These are phyloP conservation scores for Hygrophoropsis aurantiaca DNA, from an alignment of 768 basidiomycete species.

Conservation along the genomic window DNA sequence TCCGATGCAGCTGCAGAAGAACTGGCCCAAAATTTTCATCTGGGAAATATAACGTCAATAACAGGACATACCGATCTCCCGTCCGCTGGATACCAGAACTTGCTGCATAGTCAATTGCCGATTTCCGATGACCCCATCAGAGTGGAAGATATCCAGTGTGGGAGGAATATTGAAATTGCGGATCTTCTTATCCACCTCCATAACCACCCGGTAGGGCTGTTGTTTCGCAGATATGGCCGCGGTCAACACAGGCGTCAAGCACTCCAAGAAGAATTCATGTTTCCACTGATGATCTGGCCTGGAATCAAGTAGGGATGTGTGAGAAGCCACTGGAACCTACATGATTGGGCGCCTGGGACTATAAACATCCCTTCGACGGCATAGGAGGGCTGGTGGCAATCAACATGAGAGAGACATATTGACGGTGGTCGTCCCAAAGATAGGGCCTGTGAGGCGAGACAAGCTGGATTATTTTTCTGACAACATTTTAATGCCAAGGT, in stretches of 20 bases:
- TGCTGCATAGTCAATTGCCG: conserved; percentile 66
- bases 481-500: not conserved
- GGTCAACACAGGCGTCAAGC: conserved; percentile 63
- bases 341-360: conserved; percentile 25
- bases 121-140: conserved; percentile 35
- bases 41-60: not conserved
- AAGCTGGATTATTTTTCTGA: conserved; percentile 3
- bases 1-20: conserved; percentile 65
- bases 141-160: conserved; percentile 44
- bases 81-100: conserved; percentile 57
- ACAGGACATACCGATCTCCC: conserved; percentile 52
- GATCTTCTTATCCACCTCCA: conserved; percentile 53
- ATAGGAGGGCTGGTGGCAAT: conserved; percentile 47
- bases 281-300: conserved; percentile 69
- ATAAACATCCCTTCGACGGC: conserved; percentile 27
- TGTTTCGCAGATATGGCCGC: conserved; percentile 51
- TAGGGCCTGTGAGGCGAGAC: conserved; percentile 46
- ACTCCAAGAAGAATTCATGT: conserved; percentile 60
- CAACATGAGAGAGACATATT: conserved; percentile 62
- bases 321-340: conserved; percentile 19
- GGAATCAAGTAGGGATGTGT: conserved; percentile 10
- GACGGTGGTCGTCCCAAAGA: conserved; percentile 74
- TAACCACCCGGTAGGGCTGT: conserved; percentile 50
- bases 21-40: conserved; percentile 34
- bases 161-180: conserved; percentile 57